Base-by-base conservation (phyloP, 441 rosid species). In the Viola pubescens region DNA sequence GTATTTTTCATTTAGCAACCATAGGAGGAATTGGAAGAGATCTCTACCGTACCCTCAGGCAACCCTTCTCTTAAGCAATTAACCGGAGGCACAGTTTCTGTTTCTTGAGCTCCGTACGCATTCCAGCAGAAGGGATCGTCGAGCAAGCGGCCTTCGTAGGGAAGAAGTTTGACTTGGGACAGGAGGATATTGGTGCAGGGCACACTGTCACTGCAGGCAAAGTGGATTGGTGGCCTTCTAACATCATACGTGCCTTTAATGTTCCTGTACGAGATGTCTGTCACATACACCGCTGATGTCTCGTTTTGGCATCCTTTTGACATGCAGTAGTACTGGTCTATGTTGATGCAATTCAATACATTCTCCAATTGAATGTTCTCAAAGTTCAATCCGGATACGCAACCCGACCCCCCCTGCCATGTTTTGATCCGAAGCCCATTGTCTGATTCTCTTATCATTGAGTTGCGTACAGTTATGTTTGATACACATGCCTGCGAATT, bases 101-200 rank as follows among this genome's bases (percentile, higher is more conserved):
- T 89, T 73, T 89, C 95, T 60, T 92, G 84, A 46, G 60, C 76
- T 43, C 98, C 98, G 51, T 82, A 89, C 42, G 98, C 94, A 50
- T 92, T 89, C 98, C 97, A 92, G 40, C 97, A 92, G 65, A 89
- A 89, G 0, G 98, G 98, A 56, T 89, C 97, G 6, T 87, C 98
- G 0, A 89, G 19, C 11, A 89, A 64, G 59, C 83, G 73, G 0
- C 98, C 98, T 76, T 87, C 97, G 2, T 86, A 69, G 0, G 98
- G 98, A 0, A 92, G 76, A n/a, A 92, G 90, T 77, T 92, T 95
- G 0, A 92, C 97, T 58, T 92, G 95, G 3, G 97, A 81, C 75
- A 92, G 77, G 2, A 85, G 80, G 13, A 92, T 92, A 42, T 89
- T 79, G 12, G 98, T 92, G 74, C 98, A 92, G 5, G 98, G 79